Evolutionary conservation across 1,284 basidiomycete genomes (phyloP).

Genomic region (Melampsora americana): DNA sequence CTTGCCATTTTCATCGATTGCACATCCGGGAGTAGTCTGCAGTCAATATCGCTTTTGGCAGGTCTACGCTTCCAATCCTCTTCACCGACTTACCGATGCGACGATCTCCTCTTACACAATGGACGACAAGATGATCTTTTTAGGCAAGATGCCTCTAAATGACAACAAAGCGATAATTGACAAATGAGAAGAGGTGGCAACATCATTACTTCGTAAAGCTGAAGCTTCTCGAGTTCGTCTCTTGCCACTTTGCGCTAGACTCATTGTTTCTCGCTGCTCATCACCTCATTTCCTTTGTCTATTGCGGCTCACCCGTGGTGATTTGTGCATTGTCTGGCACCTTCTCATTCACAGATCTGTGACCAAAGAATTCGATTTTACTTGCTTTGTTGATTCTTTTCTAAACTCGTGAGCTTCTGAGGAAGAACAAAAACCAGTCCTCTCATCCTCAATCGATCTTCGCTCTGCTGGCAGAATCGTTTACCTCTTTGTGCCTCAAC

Average conservation of each 20-base stretch:
- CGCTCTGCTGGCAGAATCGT: constrained; percentile 3
- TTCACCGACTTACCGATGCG: too few species aligned
- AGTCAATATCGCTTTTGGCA: too few species aligned
- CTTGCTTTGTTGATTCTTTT: not conserved
- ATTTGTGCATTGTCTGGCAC: not conserved
- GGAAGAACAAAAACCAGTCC: not conserved
- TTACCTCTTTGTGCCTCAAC: not conserved
- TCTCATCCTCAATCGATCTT: not conserved
- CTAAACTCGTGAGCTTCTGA: not conserved
- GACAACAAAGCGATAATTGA: too few species aligned
- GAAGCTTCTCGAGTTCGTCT: too few species aligned
- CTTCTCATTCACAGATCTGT: not conserved
- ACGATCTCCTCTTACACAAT: too few species aligned
- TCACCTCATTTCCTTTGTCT: not conserved
- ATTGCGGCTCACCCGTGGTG: constrained; percentile 4
- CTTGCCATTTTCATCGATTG: too few species aligned
- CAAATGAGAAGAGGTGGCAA: not conserved
- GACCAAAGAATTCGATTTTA: not conserved
- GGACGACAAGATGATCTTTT: too few species aligned
- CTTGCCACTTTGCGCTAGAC: not conserved
- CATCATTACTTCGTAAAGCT: not conserved
- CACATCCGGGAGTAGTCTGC: too few species aligned
- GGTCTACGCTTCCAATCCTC: too few species aligned
- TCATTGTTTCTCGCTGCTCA: not conserved
- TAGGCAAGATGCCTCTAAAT: too few species aligned